Conservation (phyloP, 2,329 filamentous ascomycete genomes). For the Coniochaeta ligniaria region DNA sequence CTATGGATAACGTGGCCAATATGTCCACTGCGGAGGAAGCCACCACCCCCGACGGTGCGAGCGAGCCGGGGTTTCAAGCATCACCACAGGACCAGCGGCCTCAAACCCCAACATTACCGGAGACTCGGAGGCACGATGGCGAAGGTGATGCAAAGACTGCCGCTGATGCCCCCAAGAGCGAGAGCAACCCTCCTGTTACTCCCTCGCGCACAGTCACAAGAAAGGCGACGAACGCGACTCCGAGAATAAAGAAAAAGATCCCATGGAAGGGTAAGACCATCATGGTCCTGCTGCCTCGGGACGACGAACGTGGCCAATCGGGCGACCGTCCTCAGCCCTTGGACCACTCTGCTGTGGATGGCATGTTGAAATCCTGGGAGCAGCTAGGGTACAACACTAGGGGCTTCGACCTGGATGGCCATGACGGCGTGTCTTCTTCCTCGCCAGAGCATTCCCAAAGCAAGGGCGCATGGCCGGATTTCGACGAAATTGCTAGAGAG, state of each 20-base stretch:
- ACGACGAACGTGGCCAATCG: slow-evolving; percentile 56
- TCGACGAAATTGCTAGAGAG: slow-evolving; percentile 50
- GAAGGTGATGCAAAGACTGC: slow-evolving; percentile 20
- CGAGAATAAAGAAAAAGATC: slow-evolving; percentile 63
- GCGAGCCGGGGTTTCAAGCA: slow-evolving; percentile 5
- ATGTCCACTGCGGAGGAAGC: slow-evolving; percentile 17
- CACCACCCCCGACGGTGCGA: slow-evolving; percentile 6
- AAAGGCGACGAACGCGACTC: slow-evolving; percentile 35
- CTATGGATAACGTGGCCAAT: slow-evolving; percentile 6
- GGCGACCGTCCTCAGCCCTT: slow-evolving; percentile 49
- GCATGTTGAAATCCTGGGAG: slow-evolving; percentile 60
- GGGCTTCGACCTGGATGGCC: slow-evolving; percentile 60
- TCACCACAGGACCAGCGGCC: background rate
- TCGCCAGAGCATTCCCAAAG: slow-evolving; percentile 50
- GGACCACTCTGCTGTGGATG: slow-evolving; percentile 44
- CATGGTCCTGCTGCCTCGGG: slow-evolving; percentile 59
- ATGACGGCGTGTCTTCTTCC: slow-evolving; percentile 27
- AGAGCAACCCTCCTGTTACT: slow-evolving; percentile 12
- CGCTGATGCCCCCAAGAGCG: slow-evolving; percentile 9
- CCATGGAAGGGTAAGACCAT: slow-evolving; percentile 71
- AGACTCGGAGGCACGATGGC: slow-evolving; percentile 24
- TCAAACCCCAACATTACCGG: slow-evolving; percentile 10
- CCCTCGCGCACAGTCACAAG: slow-evolving; percentile 22
- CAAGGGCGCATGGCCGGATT: slow-evolving; percentile 59
- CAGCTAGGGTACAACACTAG: slow-evolving; percentile 60